Evolutionary conservation across 805 yeast genomes (phyloP).

Genomic region (Monosporozyma solicola): DNA sequence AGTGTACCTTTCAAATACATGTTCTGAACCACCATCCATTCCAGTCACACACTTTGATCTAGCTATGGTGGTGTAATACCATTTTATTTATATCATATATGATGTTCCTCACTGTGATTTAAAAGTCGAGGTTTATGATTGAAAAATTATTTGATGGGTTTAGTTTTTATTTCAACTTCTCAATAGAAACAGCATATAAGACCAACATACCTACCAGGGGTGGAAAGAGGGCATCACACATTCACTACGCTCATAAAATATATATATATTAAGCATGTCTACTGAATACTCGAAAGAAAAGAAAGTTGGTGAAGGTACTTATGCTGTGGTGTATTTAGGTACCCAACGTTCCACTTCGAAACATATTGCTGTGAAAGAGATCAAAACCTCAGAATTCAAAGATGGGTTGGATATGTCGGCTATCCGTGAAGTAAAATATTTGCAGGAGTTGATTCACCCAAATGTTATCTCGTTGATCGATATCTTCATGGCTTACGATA

Average conservation of each 20-base stretch:
- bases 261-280: neutral
- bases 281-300: slow-evolving; percentile 37
- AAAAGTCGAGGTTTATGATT: neutral
- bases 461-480: slow-evolving; percentile 85
- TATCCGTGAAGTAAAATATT: slow-evolving; percentile 79
- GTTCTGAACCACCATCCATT: neutral
- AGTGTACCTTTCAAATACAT: neutral
- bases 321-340: slow-evolving; percentile 92
- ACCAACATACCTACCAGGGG: neutral
- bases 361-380: slow-evolving; percentile 85
- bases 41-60: neutral
- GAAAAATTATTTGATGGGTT: neutral
- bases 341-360: slow-evolving; percentile 39
- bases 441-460: slow-evolving; percentile 68
- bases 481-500: slow-evolving; percentile 60
- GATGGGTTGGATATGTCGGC: slow-evolving; percentile 98
- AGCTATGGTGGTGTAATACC: neutral
- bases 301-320: slow-evolving; percentile 98
- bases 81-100: too few relatives aligned
- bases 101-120: too few relatives aligned
- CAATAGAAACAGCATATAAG: neutral
- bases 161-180: neutral
- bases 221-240: neutral
- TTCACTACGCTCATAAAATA: neutral
- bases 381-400: slow-evolving; percentile 86